Conservation (phyloP, 2,329 filamentous ascomycete species). For the Lasiodiplodia sp. region DNA sequence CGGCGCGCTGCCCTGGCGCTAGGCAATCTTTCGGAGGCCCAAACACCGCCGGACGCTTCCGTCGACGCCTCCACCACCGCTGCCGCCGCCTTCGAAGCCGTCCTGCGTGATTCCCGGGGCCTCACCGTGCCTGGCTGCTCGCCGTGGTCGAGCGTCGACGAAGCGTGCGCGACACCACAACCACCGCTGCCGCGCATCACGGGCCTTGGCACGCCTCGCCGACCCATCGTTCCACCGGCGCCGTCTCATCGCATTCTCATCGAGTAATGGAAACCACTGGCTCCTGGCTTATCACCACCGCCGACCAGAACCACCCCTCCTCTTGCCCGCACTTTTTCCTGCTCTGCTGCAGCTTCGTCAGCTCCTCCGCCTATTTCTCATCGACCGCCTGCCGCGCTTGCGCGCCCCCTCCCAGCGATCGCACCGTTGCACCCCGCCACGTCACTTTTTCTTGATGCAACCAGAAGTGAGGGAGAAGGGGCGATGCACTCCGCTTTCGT, state of each 20-base stretch:
- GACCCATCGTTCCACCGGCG: conserved; percentile 7
- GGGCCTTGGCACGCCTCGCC: conserved; percentile 1
- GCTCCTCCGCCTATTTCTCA: background rate
- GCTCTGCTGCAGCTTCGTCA: background rate
- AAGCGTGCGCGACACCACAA: background rate
- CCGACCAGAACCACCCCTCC: conserved; percentile 8
- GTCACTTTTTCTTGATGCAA: background rate
- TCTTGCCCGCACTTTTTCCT: conserved; percentile 6
- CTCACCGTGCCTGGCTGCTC: background rate
- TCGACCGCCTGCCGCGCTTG: background rate
- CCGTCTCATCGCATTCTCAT: conserved; percentile 26
- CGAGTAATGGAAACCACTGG: conserved; percentile 26
- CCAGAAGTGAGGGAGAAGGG: no score
- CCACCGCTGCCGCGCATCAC: background rate
- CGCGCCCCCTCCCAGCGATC: no score
- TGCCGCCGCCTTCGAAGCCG: background rate
- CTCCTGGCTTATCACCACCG: background rate
- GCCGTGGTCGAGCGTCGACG: background rate
- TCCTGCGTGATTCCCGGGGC: background rate
- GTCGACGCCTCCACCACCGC: background rate
- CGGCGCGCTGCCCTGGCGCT: conserved; percentile 3
- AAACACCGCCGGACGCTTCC: background rate
- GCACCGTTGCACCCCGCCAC: background rate
- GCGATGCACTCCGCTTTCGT: no score
- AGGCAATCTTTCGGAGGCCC: conserved; percentile 23